These are phyloP conservation scores for Diplodia mutila DNA, from an alignment of 2,329 filamentous ascomycete genomes.

Conservation along the genomic window DNA sequence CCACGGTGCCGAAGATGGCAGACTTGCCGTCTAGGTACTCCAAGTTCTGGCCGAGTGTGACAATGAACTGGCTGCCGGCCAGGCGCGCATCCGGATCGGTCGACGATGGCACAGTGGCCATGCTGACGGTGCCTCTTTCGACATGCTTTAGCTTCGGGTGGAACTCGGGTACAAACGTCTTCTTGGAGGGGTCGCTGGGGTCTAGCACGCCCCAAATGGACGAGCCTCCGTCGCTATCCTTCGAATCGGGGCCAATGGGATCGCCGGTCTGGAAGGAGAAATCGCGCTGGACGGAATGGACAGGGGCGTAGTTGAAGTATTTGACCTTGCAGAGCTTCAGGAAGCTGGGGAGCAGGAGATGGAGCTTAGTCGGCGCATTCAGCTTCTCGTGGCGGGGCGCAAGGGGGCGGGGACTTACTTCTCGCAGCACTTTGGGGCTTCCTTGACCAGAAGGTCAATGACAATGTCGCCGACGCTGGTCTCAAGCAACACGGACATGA, in stretches of 20 bases:
- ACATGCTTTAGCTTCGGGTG: conserved; percentile 85
- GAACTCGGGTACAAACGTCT: conserved; percentile 82
- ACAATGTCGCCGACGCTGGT: conserved; percentile 93
- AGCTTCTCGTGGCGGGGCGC: conserved; percentile 49
- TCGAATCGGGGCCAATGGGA: conserved; percentile 82
- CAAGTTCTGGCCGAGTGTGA: conserved; percentile 86
- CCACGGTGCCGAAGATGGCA: conserved; percentile 93
- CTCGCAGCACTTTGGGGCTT: conserved; percentile 88
- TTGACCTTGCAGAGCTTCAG: conserved; percentile 98
- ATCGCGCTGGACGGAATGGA: conserved; percentile 90
- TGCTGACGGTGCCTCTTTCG: conserved; percentile 91
- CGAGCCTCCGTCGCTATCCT: conserved; percentile 86
- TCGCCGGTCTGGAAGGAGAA: conserved; percentile 98
- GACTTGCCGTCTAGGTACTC: conserved; percentile 91
- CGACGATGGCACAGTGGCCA: conserved; percentile 84
- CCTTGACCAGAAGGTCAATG: conserved; percentile 86
- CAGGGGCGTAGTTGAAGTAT: conserved; percentile 96
- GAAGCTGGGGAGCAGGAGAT: conserved; percentile 66
- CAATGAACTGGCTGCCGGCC: conserved; percentile 89
- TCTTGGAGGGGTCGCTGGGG: conserved; percentile 62
- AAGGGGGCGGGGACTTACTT: conserved; percentile 69
- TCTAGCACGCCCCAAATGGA: conserved; percentile 89
- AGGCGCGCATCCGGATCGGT: conserved; percentile 79
- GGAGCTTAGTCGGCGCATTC: conserved; percentile 59
- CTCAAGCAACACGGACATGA: conserved; percentile 92